Percentiles rank a stretch among this genome's conserved stretches.
phyloP scores from a whole-genome alignment of 1,284 basidiomycete species.

The Pterula multifida region DNA sequence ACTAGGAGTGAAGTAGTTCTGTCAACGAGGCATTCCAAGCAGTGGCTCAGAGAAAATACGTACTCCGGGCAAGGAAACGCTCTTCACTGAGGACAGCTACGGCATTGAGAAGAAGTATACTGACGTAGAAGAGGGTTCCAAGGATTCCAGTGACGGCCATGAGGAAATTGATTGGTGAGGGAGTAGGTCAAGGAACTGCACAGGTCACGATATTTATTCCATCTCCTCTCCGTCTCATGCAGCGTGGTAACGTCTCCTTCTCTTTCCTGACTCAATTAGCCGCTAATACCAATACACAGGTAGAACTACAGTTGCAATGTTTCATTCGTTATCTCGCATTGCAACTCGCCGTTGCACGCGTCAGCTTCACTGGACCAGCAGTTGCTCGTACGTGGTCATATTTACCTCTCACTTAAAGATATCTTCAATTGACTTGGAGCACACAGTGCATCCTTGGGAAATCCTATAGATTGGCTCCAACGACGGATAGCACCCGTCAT shows the following conservation, averaged over 20 bases:
- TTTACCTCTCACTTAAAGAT: slow-evolving; percentile 1
- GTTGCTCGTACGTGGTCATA: slow-evolving; percentile 25
- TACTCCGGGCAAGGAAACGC: slow-evolving; percentile 86
- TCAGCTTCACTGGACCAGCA: neutral
- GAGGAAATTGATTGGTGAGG: neutral
- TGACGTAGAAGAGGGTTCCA: slow-evolving; percentile 61
- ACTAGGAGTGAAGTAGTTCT: slow-evolving; percentile 37
- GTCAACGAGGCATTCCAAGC: neutral
- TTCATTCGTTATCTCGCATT: neutral
- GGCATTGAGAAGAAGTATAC: slow-evolving; percentile 82
- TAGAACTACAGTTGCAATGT: neutral
- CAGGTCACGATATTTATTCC: neutral
- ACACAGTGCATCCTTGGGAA: slow-evolving; percentile 30
- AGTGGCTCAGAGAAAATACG: slow-evolving; percentile 24
- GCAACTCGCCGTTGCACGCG: neutral
- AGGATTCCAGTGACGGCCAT: slow-evolving; percentile 34
- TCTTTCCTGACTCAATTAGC: too few species aligned
- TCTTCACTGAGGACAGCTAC: slow-evolving; percentile 93
- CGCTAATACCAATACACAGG: neutral
- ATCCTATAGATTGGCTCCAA: slow-evolving; percentile 53
- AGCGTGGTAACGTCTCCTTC: neutral
- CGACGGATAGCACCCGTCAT: slow-evolving; percentile 41
- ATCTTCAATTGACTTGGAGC: slow-evolving; percentile 5
- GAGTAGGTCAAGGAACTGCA: neutral
- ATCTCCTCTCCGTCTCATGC: neutral